phyloP scores from a whole-genome alignment of 2,329 filamentous ascomycete species.

The Atkinsonella hypoxylon region DNA sequence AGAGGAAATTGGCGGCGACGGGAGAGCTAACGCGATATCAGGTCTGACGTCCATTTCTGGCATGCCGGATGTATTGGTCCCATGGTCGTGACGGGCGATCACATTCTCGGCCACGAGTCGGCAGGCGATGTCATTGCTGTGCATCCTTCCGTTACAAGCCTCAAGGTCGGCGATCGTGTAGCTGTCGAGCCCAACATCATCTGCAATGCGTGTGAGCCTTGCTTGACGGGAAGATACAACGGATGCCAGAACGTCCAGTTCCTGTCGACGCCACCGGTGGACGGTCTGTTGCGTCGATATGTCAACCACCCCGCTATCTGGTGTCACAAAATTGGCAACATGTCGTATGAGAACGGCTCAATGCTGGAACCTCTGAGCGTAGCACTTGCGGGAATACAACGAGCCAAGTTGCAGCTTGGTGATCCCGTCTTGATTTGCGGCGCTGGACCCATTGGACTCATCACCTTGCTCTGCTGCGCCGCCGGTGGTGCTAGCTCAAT shows the following conservation, averaged over 20 bases:
- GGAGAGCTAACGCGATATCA: constrained; percentile 21
- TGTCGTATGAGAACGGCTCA: constrained; percentile 85
- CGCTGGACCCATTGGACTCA: constrained; percentile 85
- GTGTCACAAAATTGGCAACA: constrained; percentile 92
- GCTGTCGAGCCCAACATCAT: constrained; percentile 91
- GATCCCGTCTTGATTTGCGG: constrained; percentile 85
- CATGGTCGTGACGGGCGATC: constrained; percentile 81
- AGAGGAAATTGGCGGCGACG: no score
- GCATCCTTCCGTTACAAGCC: constrained; percentile 63
- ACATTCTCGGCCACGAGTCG: constrained; percentile 91
- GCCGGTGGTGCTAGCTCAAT: constrained; percentile 85
- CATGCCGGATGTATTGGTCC: constrained; percentile 88
- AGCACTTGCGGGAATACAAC: constrained; percentile 75
- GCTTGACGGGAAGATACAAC: constrained; percentile 87
- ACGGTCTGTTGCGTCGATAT: constrained; percentile 79
- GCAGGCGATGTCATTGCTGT: constrained; percentile 73
- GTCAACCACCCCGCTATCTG: constrained; percentile 89
- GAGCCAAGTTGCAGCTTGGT: constrained; percentile 68
- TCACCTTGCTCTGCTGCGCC: constrained; percentile 71
- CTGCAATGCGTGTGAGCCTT: constrained; percentile 82
- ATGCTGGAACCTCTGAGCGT: constrained; percentile 86
- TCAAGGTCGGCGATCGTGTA: constrained; percentile 80
- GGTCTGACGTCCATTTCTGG: constrained; percentile 96
- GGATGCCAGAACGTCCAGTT: constrained; percentile 81
- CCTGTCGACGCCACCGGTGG: constrained; percentile 80